These are phyloP conservation scores for Epicoccum nigrum DNA, from an alignment of 2,329 filamentous ascomycete genomes.

Conservation along the genomic window DNA sequence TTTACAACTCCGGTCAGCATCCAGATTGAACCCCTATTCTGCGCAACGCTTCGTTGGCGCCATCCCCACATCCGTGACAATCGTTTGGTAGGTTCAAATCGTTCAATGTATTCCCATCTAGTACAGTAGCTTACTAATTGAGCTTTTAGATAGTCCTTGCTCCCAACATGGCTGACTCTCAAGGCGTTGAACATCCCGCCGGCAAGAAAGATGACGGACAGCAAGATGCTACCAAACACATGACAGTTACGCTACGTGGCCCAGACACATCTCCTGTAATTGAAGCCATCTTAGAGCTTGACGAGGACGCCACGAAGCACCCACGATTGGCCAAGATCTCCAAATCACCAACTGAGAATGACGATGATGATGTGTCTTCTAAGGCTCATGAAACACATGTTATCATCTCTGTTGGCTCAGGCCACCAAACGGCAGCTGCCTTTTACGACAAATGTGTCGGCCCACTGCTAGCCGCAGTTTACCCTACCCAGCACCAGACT, in stretches of 20 bases:
- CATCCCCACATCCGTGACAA: neutral
- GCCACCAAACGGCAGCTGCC: conserved; percentile 47
- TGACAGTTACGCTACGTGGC: conserved; percentile 16
- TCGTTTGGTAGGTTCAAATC: neutral
- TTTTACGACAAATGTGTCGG: conserved; percentile 50
- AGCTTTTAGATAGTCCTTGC: too few relatives aligned
- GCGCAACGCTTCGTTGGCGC: neutral
- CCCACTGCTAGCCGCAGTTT: conserved; percentile 52
- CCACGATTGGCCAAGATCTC: conserved; percentile 27
- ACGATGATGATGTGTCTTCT: conserved; percentile 7
- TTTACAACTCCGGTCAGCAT: neutral
- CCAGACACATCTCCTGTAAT: conserved; percentile 12
- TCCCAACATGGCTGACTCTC: conserved; percentile 9
- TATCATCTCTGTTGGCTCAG: conserved; percentile 54
- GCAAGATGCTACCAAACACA: conserved; percentile 6
- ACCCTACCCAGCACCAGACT: conserved; percentile 34
- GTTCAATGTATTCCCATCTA: neutral
- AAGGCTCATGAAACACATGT: conserved; percentile 46
- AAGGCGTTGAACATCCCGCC: conserved; percentile 1
- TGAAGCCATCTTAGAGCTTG: conserved; percentile 16
- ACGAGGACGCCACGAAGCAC: conserved; percentile 21
- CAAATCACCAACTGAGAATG: conserved; percentile 14
- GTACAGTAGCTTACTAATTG: neutral
- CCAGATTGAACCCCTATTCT: too few relatives aligned
- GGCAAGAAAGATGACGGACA: too few relatives aligned